Evolutionary conservation across 192 early-diverging fungal species (phyloP), one percentile per base, ranked within the genome.

Genomic region (Thamnidium elegans): DNA sequence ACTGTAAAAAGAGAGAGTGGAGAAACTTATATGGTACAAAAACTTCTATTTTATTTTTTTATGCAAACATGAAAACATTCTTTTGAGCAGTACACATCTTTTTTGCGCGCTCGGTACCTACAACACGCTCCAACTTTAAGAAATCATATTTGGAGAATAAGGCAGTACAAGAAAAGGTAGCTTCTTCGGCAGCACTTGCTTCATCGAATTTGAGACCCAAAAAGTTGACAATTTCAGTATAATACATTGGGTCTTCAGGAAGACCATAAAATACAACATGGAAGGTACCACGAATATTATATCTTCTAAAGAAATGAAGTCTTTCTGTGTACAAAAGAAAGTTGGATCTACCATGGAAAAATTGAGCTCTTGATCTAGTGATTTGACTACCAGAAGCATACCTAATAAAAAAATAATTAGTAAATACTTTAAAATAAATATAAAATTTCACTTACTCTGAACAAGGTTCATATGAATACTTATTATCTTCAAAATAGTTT

Each of bases 281-380:
- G 51, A 81, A 82, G 26, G 89, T 84, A 15, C 94, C 94, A 48
- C 91, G 84, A 62, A 99, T 89, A 31, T 84, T 84, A 31, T 74
- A 86, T 77, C 92, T 73, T 70, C 93, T 78, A 80, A 92, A 99
- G 71, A 92, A 99, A 72, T 99, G 95, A 62, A 94, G 92, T n/a
- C 97, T 87, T 78, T 99, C 97, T 31, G 94, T 96, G 68, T 89
- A 87, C 15, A 99, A 62, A 39, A 98, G 71, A 58, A 93, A 88
- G 52, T 81, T 78, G 7, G 84, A 72, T 15, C 89, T 84, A n/a
- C 92, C 93, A 19, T 87, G 84, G 77, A 89, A 92, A 63, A 98
- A 95, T 55, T 81, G 66, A 9, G 84, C 73, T 39, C 97, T 85
- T 0, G 90, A 86, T 15, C 89, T 77, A 42, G 90, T 85, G 3